phyloP scores from a whole-genome alignment of 345 rosid species.

The Camelina laxa region DNA sequence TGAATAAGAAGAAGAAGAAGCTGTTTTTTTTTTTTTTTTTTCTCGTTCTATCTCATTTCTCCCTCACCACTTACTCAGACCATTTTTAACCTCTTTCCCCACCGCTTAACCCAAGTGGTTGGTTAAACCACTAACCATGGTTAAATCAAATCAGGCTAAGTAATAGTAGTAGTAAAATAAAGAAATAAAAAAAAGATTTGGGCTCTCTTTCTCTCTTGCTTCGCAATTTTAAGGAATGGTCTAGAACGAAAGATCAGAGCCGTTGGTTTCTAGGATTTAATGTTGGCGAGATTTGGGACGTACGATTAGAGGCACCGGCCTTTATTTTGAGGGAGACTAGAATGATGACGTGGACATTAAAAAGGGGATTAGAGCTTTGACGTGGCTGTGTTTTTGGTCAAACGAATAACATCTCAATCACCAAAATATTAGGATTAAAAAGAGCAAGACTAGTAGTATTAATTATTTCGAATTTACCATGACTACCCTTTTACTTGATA shows the following conservation, averaged over 20 bases:
- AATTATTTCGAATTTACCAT: neutral
- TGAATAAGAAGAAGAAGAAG: constrained; percentile 13
- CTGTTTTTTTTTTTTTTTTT: constrained; percentile 6
- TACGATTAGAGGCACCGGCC: constrained; percentile 43
- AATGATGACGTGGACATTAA: constrained; percentile 52
- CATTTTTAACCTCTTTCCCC: constrained; percentile 36
- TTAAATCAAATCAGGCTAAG: constrained; percentile 13
- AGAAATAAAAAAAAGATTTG: neutral
- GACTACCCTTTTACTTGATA: constrained; percentile 14
- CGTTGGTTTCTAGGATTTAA: constrained; percentile 51
- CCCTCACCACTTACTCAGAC: constrained; percentile 36
- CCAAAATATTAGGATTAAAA: constrained; percentile 31
- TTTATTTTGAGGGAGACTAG: neutral
- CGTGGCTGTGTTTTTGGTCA: constrained; percentile 49
- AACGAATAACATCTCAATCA: constrained; percentile 44
- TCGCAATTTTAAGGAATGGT: constrained; percentile 50
- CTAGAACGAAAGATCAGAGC: constrained; percentile 52
- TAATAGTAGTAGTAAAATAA: neutral
- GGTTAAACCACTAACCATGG: constrained; percentile 43
- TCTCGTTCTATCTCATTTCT: constrained; percentile 36
- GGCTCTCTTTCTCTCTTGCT: neutral
- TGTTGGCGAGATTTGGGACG: constrained; percentile 40
- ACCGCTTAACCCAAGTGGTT: constrained; percentile 31
- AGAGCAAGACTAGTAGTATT: neutral
- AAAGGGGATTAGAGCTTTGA: constrained; percentile 49